A percentile compares a stretch with the other conserved stretches of the same genome.
phyloP scores from a whole-genome alignment of 257 asterid genomes.

The Anisodus tanguticus region DNA sequence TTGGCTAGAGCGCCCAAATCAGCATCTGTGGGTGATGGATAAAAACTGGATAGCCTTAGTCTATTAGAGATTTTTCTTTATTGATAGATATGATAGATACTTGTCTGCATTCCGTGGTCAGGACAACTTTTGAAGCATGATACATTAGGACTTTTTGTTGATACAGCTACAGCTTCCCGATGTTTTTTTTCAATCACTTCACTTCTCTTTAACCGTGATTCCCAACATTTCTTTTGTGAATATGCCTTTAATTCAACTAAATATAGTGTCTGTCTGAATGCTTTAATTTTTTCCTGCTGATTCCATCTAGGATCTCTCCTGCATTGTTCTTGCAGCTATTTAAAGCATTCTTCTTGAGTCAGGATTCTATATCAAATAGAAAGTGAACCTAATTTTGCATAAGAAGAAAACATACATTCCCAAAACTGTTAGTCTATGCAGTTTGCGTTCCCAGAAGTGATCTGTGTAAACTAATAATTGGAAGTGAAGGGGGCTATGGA shows the following conservation, averaged over 20 bases:
- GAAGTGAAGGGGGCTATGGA: no score
- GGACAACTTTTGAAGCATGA: not conserved
- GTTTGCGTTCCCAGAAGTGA: not conserved
- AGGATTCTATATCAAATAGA: not conserved
- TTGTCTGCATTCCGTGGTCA: not conserved
- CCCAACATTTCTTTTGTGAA: not conserved
- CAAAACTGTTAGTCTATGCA: not conserved
- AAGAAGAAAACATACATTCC: not conserved
- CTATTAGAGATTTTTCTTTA: not conserved
- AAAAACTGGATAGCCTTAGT: no score
- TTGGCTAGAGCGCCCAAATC: no score
- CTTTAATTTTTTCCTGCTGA: not conserved
- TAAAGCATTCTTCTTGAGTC: not conserved
- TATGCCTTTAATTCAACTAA: not conserved
- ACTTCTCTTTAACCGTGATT: not conserved
- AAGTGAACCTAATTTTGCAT: not conserved
- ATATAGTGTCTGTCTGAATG: not conserved
- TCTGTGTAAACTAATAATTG: not conserved
- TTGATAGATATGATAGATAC: not conserved
- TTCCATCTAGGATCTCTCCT: not conserved
- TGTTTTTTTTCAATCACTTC: not conserved
- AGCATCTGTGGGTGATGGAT: no score
- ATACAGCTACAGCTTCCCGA: not conserved
- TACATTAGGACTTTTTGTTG: not conserved
- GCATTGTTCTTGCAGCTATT: slow-evolving; percentile 10